Evolutionary conservation across 371 early-diverging fungal species (phyloP), one percentile per base, ranked within the genome.

Genomic region (Rhizopus microsporus): DNA sequence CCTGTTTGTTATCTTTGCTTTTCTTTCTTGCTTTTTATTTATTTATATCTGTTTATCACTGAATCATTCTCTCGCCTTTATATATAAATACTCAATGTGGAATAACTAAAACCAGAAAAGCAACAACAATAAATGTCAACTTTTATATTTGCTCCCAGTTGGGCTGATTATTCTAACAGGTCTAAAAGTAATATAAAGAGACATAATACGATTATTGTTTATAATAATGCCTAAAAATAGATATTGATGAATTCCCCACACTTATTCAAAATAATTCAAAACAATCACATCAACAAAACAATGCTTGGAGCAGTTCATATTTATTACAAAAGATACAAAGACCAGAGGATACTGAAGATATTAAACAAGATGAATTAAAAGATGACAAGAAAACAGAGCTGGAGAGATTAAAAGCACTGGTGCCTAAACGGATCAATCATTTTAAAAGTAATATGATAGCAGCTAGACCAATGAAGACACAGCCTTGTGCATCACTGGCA

Each of bases 71-170:
- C 30, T 30, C 51, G 16, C 23, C 44, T 35, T 47, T 58, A 17
- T 50, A 50, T 40, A 33, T 44, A 23, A 23, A 23, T 23, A 2
- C 23, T 23, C 23, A 23, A 23, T 40, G 23, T 43, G 32, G 12
- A 40, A 6, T 15, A 39, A 32, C 7, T 6, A 8, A 42, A 8
- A 40, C 47, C 3, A 56, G 17, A 31, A 45, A 35, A 17, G 9
- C 17, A 35, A 46, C 46, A 50, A 15, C 43, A 52, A 52, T 39
- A 52, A 56, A 65, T 65, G 65, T 65, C 65, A 55, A 65, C 60
- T 59, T 65, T 65, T 65, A 56, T 59, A 56, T 65, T 60, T 60
- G 60, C 60, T 51, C 60, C 65, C 37, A 65, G 56, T 60, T 59
- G 65, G 65, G 48, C 47, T 15, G 47, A 51, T 37, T 60, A 65